Conservation (phyloP, 2,329 filamentous ascomycete genomes). For the Claviceps humidiphila region DNA sequence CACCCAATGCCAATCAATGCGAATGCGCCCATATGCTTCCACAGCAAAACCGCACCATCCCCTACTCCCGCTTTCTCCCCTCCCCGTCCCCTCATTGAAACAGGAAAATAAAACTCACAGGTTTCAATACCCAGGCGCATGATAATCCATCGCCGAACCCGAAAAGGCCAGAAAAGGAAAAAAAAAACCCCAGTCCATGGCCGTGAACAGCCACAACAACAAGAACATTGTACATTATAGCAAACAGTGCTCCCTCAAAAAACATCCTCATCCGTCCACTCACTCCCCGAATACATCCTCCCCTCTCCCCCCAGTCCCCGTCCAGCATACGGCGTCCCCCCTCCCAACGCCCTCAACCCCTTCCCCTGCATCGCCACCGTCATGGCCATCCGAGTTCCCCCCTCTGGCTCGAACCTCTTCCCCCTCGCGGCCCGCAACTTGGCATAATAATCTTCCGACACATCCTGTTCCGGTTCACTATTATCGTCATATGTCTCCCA, state of each 20-base stretch:
- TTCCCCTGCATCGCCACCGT: slow-evolving; percentile 30
- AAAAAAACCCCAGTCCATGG: too few species aligned
- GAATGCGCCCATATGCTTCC: too few species aligned
- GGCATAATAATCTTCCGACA: slow-evolving; percentile 66
- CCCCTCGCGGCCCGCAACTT: slow-evolving; percentile 55
- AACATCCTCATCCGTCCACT: slow-evolving; percentile 54
- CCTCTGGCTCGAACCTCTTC: slow-evolving; percentile 48
- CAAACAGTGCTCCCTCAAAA: slow-evolving; percentile 17
- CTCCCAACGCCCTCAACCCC: slow-evolving; percentile 38
- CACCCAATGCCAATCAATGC: too few species aligned
- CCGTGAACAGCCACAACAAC: too few species aligned
- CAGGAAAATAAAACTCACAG: too few species aligned
- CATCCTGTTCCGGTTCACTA: slow-evolving; percentile 63
- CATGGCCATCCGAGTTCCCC: slow-evolving; percentile 25
- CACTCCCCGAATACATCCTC: slow-evolving; percentile 50
- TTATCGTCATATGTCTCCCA: slow-evolving; percentile 94
- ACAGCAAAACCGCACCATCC: too few species aligned
- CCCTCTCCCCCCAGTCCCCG: slow-evolving; percentile 40
- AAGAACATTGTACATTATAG: too few species aligned
- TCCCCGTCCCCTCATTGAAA: too few species aligned
- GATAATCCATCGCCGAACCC: too few species aligned
- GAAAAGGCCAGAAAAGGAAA: too few species aligned
- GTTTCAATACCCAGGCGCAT: too few species aligned
- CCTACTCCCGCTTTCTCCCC: too few species aligned
- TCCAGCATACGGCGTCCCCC: slow-evolving; percentile 22